Evolutionary conservation across 495 filamentous ascomycete species (phyloP).

Genomic region (Recurvomyces mirabilis): DNA sequence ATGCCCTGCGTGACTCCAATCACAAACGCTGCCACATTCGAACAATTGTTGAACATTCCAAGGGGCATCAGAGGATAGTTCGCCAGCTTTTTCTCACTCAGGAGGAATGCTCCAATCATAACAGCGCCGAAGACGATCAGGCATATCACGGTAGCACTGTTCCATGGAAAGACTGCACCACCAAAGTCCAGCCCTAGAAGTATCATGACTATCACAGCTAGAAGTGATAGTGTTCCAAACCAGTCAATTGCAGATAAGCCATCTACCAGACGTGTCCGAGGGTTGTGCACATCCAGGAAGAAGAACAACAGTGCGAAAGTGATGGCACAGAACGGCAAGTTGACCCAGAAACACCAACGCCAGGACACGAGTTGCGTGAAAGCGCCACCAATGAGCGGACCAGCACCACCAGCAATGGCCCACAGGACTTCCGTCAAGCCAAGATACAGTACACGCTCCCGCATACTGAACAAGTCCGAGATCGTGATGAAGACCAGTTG

Average conservation of each 20-base stretch:
- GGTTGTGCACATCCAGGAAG: slow-evolving; percentile 50
- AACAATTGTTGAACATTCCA: slow-evolving; percentile 22
- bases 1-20: slow-evolving; percentile 39
- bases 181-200: slow-evolving; percentile 33
- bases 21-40: slow-evolving; percentile 30
- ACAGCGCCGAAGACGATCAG: slow-evolving; percentile 29
- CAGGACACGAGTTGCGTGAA: slow-evolving; percentile 53
- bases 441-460: slow-evolving; percentile 43
- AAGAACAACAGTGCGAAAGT: slow-evolving; percentile 47
- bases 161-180: slow-evolving; percentile 29
- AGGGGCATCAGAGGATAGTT: slow-evolving; percentile 32
- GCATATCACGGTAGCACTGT: slow-evolving; percentile 29
- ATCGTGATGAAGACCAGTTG: slow-evolving; percentile 45
- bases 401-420: slow-evolving; percentile 47
- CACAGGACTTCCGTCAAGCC: slow-evolving; percentile 46
- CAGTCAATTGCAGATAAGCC: slow-evolving; percentile 41
- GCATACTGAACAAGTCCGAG: slow-evolving; percentile 47
- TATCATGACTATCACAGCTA: slow-evolving; percentile 29
- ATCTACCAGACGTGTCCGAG: slow-evolving; percentile 41
- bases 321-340: slow-evolving; percentile 48
- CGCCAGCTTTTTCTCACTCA: slow-evolving; percentile 27
- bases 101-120: slow-evolving; percentile 28
- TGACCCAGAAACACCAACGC: slow-evolving; percentile 52
- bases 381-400: slow-evolving; percentile 47
- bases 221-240: slow-evolving; percentile 34